These are phyloP conservation scores for Boletus bicolor DNA, from an alignment of 768 basidiomycete species.

Conservation along the genomic window DNA sequence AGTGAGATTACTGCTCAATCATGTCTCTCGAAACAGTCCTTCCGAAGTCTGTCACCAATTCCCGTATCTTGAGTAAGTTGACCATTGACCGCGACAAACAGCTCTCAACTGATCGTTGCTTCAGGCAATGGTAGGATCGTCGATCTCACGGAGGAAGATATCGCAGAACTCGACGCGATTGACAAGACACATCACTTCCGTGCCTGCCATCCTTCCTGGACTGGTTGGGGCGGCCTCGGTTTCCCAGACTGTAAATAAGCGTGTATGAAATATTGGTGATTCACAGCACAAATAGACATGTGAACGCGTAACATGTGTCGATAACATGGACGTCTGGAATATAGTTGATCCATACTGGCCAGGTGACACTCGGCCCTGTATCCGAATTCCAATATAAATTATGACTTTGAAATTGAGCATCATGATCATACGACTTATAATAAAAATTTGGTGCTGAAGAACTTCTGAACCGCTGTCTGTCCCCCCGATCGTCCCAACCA, in stretches of 20 bases:
- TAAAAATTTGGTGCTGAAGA: conserved; percentile 1
- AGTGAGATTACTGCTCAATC: neutral
- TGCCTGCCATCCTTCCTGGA: conserved; percentile 59
- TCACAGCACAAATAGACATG: neutral
- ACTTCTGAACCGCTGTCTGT: neutral
- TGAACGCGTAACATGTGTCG: conserved; percentile 1
- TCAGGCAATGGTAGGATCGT: conserved; percentile 53
- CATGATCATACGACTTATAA: neutral
- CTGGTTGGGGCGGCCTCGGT: conserved; percentile 57
- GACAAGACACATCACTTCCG: conserved; percentile 59
- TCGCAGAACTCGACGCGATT: conserved; percentile 51
- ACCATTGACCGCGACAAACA: neutral
- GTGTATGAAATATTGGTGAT: neutral
- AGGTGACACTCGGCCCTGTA: neutral
- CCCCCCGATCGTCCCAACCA: neutral
- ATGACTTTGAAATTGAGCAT: neutral
- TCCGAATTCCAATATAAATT: conserved; percentile 5
- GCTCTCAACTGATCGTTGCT: neutral
- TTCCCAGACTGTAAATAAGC: conserved; percentile 48
- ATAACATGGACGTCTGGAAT: neutral
- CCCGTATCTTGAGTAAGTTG: conserved; percentile 51
- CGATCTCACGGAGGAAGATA: conserved; percentile 57
- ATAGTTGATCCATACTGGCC: neutral
- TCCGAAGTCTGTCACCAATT: conserved; percentile 69
- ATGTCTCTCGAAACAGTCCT: conserved; percentile 41